phyloP scores from a whole-genome alignment of 768 basidiomycete species.

The Lenzites betulinus region DNA sequence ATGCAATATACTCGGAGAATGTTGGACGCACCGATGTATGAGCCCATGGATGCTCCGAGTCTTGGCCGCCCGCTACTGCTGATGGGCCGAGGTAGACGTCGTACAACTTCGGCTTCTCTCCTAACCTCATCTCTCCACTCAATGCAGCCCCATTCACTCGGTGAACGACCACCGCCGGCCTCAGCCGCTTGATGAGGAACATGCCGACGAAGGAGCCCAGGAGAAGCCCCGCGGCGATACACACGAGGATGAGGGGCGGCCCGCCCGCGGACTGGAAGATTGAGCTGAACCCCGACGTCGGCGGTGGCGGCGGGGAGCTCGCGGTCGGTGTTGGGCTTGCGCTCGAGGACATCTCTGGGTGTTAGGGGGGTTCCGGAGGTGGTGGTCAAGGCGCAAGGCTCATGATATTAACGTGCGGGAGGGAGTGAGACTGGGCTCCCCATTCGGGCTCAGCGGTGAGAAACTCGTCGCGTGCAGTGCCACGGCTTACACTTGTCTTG shows the following conservation, averaged over 20 bases:
- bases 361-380: background rate
- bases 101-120: slow-evolving; percentile 21
- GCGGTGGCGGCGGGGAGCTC: background rate
- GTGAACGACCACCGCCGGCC: slow-evolving; percentile 16
- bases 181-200: slow-evolving; percentile 20
- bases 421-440: background rate
- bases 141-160: background rate
- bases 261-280: slow-evolving; percentile 23
- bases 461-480: background rate
- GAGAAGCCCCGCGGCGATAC: slow-evolving; percentile 25
- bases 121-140: background rate
- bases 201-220: slow-evolving; percentile 23
- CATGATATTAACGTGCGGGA: background rate
- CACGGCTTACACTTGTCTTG: slow-evolving; percentile 1
- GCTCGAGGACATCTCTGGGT: background rate
- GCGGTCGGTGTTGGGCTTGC: background rate
- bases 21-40: slow-evolving; percentile 1
- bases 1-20: background rate
- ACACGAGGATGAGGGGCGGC: slow-evolving; percentile 28
- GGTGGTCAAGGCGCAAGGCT: slow-evolving; percentile 3
- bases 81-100: slow-evolving; percentile 12
- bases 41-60: background rate
- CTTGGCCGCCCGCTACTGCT: background rate
- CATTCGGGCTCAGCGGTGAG: background rate
- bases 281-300: slow-evolving; percentile 1